These are phyloP conservation scores for Oropetium thomaeum DNA, from an alignment of 176 grass and related monocot genomes.

Conservation along the genomic window DNA sequence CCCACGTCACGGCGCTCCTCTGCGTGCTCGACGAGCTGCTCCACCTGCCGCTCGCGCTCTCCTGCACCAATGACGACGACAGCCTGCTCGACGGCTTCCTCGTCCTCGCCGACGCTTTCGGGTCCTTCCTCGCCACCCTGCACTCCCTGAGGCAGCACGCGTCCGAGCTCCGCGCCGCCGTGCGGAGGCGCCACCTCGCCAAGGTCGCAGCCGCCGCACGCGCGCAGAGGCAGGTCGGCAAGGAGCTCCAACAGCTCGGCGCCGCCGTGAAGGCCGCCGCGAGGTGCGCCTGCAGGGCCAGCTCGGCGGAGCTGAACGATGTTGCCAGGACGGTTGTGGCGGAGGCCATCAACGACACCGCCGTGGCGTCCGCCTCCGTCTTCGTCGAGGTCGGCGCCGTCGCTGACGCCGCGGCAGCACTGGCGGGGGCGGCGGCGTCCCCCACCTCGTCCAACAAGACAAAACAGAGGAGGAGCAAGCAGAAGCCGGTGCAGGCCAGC, in stretches of 20 bases:
- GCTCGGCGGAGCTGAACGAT: slow-evolving; percentile 8
- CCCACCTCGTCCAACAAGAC: background rate
- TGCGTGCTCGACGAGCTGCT: slow-evolving; percentile 64
- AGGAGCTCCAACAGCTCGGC: slow-evolving; percentile 43
- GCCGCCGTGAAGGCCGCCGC: slow-evolving; percentile 23
- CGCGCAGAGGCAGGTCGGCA: slow-evolving; percentile 10
- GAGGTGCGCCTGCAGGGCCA: background rate
- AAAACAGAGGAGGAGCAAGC: background rate
- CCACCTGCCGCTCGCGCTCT: slow-evolving; percentile 33
- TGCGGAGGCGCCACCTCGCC: slow-evolving; percentile 25
- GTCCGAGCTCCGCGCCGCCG: slow-evolving; percentile 34
- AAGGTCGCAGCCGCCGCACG: slow-evolving; percentile 35
- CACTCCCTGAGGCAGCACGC: slow-evolving; percentile 35
- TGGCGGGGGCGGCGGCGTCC: background rate
- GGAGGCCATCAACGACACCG: slow-evolving; percentile 34
- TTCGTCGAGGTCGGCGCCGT: slow-evolving; percentile 27
- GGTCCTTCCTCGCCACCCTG: slow-evolving; percentile 38
- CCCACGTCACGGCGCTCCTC: slow-evolving; percentile 47
- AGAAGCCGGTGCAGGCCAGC: slow-evolving; percentile 10
- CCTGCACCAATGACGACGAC: slow-evolving; percentile 12
- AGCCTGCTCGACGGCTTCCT: slow-evolving; percentile 61
- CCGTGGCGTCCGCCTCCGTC: slow-evolving; percentile 27
- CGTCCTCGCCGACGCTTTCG: slow-evolving; percentile 59
- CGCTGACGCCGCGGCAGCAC: slow-evolving; percentile 22
- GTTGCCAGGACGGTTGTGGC: slow-evolving; percentile 26